Base-by-base conservation (phyloP, 306 rosid species). In the Quercus dentata region DNA sequence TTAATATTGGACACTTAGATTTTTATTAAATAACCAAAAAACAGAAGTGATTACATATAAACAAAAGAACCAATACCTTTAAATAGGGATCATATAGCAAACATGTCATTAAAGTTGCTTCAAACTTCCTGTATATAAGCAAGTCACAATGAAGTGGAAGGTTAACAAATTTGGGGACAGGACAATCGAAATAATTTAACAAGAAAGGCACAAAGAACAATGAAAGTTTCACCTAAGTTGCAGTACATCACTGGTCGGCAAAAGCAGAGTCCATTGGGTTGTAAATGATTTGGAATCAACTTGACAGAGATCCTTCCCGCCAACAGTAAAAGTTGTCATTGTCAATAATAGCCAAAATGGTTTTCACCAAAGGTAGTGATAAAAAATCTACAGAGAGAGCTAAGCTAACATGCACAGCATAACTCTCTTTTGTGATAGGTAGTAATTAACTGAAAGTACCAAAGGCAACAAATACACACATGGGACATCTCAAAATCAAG, bases 51-150 rank as follows among this genome's bases (percentile, higher is more conserved):
- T 76, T 49, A 72, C 25, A 72, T 74, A 75, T 51, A 61, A 69
- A 77, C 30, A 87, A 49, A 17, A 82, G 71, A 64, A 61, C 52
- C 28, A 77, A 77, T 84, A 94, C 99, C 98, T 95, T 92, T 70
- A 91, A 80, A 87, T 83, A 89, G 75, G 97, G 97, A 83, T 95
- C 99, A 85, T 89, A 93, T 71, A 95, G 83, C 86, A 95, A 80
- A 84, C 98, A 91, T 12, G 99, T 90, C 91, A 93, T 85, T 74
- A 95, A 65, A 79, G 94, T 92, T 75, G 97, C 93, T 79, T 93
- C 99, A 85, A 84, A 87, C 85, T 80, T 92, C 97, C 99, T 91
- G 83, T 17, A 80, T 80, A 80, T 80, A 78, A 83, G 28, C 64
- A 71, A 56, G 56, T 56, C 74, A 71, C 69, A 77, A 21, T 51